Conservation (phyloP, 73 alveolate genomes). For the Urostyla sp. region DNA sequence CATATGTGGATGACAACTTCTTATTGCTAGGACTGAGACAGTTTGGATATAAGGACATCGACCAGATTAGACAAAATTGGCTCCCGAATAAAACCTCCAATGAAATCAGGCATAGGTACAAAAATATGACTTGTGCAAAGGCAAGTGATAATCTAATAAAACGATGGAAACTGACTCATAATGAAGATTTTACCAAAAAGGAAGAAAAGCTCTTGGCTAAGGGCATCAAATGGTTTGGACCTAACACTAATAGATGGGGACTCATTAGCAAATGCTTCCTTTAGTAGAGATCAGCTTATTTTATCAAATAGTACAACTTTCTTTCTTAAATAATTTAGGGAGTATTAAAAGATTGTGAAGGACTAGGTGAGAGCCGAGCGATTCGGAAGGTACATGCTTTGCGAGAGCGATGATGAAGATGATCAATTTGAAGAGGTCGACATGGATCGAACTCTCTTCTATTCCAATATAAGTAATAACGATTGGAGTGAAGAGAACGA, state of each 20-base stretch:
- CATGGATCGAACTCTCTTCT: not conserved
- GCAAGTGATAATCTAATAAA: slow-evolving; percentile 84
- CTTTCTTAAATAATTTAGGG: not conserved
- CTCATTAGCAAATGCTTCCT: slow-evolving; percentile 80
- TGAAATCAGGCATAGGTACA: slow-evolving; percentile 89
- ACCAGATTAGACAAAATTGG: slow-evolving; percentile 81
- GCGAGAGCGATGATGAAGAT: slow-evolving; percentile 13
- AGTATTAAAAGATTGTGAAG: slow-evolving; percentile 15
- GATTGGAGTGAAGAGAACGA: too few species aligned
- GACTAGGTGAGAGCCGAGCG: slow-evolving; percentile 37
- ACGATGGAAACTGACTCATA: slow-evolving; percentile 78
- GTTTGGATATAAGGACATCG: slow-evolving; percentile 87
- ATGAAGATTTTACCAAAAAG: slow-evolving; percentile 65
- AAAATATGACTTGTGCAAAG: slow-evolving; percentile 85
- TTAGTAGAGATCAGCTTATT: slow-evolving; percentile 70
- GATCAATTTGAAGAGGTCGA: not conserved
- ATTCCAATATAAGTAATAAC: too few species aligned
- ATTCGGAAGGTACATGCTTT: slow-evolving; percentile 24
- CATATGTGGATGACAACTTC: slow-evolving; percentile 83
- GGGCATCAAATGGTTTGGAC: slow-evolving; percentile 92
- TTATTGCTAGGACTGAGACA: slow-evolving; percentile 80
- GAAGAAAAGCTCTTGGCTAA: slow-evolving; percentile 75
- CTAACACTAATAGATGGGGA: slow-evolving; percentile 80
- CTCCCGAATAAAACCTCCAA: slow-evolving; percentile 80
- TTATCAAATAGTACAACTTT: slow-evolving; percentile 15